Evolutionary conservation across 2,329 filamentous ascomycete species (phyloP).

Genomic region (Claviceps africana): DNA sequence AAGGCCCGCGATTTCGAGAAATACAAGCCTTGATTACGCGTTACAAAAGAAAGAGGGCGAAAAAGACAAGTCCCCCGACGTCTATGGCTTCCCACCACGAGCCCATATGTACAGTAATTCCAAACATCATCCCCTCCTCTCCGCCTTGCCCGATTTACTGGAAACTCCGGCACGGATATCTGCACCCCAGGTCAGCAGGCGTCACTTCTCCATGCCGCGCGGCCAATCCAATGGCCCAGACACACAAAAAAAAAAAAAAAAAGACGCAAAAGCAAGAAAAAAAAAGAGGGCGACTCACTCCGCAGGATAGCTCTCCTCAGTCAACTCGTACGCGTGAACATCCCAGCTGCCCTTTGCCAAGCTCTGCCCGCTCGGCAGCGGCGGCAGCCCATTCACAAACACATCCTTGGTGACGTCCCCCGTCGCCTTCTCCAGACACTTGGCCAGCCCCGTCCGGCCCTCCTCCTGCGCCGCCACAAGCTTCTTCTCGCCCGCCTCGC

Average conservation of each 20-base stretch:
- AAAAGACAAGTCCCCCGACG: too few relatives aligned
- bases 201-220: too few relatives aligned
- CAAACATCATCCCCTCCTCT: constrained; percentile 10
- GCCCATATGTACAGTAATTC: constrained; percentile 3
- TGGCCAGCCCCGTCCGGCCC: constrained; percentile 58
- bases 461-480: constrained; percentile 65
- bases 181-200: constrained; percentile 23
- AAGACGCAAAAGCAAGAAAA: too few relatives aligned
- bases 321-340: constrained; percentile 54
- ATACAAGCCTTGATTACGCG: neutral
- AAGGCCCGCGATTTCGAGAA: neutral
- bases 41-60: neutral
- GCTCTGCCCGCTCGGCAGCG: constrained; percentile 62
- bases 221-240: neutral
- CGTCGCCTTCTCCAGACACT: constrained; percentile 47
- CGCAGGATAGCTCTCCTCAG: constrained; percentile 54
- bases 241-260: constrained; percentile 2
- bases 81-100: neutral
- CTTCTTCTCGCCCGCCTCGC: constrained; percentile 43
- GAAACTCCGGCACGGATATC: constrained; percentile 53
- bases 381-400: constrained; percentile 67
- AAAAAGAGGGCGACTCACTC: constrained; percentile 37
- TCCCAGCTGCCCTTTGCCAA: constrained; percentile 39
- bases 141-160: constrained; percentile 23
- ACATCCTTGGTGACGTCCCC: constrained; percentile 45